Evolutionary conservation across 163 green algal genomes (phyloP).

Genomic region (Prototheca wickerhamii): DNA sequence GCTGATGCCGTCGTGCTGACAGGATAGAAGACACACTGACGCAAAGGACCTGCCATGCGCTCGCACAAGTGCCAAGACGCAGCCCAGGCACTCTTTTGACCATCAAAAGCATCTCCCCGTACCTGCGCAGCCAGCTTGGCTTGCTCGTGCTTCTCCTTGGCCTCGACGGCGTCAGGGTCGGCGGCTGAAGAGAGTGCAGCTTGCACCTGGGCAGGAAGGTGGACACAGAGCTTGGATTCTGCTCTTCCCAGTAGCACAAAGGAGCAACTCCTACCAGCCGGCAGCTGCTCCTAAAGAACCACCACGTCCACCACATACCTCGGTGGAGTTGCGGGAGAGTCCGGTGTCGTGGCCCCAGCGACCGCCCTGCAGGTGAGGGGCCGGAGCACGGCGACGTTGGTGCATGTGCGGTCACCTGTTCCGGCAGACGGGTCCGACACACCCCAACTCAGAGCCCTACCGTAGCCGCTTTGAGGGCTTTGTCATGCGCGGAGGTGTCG

Average conservation of each 20-base stretch:
- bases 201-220: neutral
- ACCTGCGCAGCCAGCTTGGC: neutral
- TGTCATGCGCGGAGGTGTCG: neutral
- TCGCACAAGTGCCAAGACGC: neutral
- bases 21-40: too few species aligned
- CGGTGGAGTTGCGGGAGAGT: neutral
- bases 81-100: neutral
- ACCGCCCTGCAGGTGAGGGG: neutral
- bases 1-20: too few species aligned
- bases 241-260: too few species aligned
- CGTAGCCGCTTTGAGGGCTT: neutral
- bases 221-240: neutral
- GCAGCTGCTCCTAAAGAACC: neutral
- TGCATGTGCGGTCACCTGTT: neutral
- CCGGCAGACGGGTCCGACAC: neutral
- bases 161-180: neutral
- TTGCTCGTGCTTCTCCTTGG: neutral
- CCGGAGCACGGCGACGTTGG: neutral
- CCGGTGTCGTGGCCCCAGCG: neutral
- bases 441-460: neutral
- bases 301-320: neutral
- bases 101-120: neutral
- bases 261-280: neutral
- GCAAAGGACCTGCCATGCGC: neutral
- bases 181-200: neutral